Conservation (phyloP, 75 land plant species). For the Cupressus sempervirens region DNA sequence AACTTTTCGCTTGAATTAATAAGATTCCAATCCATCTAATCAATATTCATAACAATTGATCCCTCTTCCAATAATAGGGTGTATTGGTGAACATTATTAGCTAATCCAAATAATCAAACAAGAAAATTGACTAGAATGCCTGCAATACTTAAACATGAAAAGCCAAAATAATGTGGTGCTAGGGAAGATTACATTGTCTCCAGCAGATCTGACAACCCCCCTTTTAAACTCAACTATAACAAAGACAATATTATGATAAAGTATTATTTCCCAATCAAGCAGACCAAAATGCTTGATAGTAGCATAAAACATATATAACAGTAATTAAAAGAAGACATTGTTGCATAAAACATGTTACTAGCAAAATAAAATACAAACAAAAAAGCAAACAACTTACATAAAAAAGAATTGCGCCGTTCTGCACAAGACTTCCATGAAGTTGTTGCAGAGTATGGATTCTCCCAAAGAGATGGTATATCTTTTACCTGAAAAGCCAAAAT, state of each 20-base stretch:
- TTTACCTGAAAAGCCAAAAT: slow-evolving; percentile 39
- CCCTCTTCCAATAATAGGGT: neutral
- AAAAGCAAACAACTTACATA: slow-evolving; percentile 27
- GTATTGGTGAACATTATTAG: neutral
- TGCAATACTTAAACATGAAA: neutral
- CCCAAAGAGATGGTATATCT: slow-evolving; percentile 83
- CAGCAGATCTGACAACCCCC: neutral
- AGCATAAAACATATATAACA: neutral
- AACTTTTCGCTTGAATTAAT: neutral
- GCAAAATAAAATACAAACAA: neutral
- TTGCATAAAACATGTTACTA: neutral
- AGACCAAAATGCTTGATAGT: neutral
- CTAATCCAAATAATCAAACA: neutral
- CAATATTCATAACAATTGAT: neutral
- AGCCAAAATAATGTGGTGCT: neutral
- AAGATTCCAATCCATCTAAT: neutral
- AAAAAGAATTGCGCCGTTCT: slow-evolving; percentile 45
- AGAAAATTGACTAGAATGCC: neutral
- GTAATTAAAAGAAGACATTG: neutral
- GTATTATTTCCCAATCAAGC: neutral
- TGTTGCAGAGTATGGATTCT: slow-evolving; percentile 87
- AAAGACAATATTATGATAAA: neutral
- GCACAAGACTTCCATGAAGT: slow-evolving; percentile 95
- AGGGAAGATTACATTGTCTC: neutral
- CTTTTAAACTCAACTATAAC: neutral